These are phyloP conservation scores for Cercospora sojina DNA, from an alignment of 2,329 filamentous ascomycete species.

Conservation along the genomic window DNA sequence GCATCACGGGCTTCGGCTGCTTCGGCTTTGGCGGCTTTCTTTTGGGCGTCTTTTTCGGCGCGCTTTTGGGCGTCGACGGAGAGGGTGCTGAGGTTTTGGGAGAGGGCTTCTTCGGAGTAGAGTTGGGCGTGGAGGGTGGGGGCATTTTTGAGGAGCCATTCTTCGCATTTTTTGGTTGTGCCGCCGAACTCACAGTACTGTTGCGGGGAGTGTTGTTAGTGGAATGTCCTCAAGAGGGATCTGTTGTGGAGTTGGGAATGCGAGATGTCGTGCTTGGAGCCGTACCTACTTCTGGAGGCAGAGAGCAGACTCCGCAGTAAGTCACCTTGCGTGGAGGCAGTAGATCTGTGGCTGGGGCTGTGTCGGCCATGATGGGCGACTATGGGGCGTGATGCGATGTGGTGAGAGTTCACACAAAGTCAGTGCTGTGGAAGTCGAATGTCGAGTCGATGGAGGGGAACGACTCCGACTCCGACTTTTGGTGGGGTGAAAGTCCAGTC, in stretches of 20 bases:
- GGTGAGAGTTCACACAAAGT: neutral
- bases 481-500: conserved; percentile 10
- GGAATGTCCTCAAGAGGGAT: too few species aligned
- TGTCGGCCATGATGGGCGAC: conserved; percentile 35
- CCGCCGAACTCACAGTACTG: conserved; percentile 99
- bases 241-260: too few species aligned
- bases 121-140: conserved; percentile 71
- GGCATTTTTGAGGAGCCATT: conserved; percentile 82
- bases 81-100: conserved; percentile 79
- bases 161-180: conserved; percentile 92
- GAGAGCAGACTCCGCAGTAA: conserved; percentile 66
- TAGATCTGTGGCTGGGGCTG: conserved; percentile 27
- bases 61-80: conserved; percentile 91
- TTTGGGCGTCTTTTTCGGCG: conserved; percentile 91
- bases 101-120: conserved; percentile 75
- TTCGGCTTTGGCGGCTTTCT: conserved; percentile 94
- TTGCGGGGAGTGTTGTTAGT: conserved; percentile 13
- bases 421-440: conserved; percentile 1
- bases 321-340: conserved; percentile 53
- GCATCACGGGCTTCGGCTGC: conserved; percentile 79
- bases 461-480: conserved; percentile 8
- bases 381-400: neutral
- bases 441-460: conserved; percentile 8
- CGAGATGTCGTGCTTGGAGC: conserved; percentile 18
- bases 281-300: conserved; percentile 66